phyloP scores from a whole-genome alignment of 768 basidiomycete genomes.

The Lyophyllum atratum region DNA sequence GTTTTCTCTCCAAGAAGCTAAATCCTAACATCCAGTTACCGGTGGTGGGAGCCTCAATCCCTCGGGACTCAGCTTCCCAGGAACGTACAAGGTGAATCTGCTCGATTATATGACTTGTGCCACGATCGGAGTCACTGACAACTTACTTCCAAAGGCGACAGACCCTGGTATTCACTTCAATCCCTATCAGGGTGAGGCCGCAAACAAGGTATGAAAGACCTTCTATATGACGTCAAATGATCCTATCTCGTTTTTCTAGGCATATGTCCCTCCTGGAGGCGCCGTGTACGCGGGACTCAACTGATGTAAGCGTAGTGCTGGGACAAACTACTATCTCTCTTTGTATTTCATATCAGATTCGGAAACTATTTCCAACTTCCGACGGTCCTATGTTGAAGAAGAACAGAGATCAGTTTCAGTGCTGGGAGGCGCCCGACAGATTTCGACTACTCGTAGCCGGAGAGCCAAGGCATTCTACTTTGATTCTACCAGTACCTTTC shows the following conservation, averaged over 20 bases:
- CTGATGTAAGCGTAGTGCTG: conserved; percentile 3
- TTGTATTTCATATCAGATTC: too few species aligned
- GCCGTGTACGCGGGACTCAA: conserved; percentile 33
- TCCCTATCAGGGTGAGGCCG: conserved; percentile 7
- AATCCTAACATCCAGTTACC: conserved; percentile 25
- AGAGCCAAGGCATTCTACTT: too few species aligned
- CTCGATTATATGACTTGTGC: neutral
- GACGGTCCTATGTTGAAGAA: too few species aligned
- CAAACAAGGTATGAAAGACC: conserved; percentile 1
- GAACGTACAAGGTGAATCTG: conserved; percentile 34
- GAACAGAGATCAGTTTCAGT: too few species aligned
- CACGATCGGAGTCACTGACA: neutral
- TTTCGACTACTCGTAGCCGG: too few species aligned
- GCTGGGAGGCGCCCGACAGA: too few species aligned
- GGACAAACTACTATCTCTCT: too few species aligned
- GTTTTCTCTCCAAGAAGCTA: neutral
- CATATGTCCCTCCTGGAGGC: conserved; percentile 34
- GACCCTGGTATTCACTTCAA: conserved; percentile 24
- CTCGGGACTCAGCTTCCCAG: conserved; percentile 39
- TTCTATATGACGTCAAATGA: neutral
- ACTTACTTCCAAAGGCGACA: conserved; percentile 21
- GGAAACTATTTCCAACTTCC: too few species aligned
- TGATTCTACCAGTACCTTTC: too few species aligned
- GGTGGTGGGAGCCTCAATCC: conserved; percentile 36
- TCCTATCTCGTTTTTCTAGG: conserved; percentile 1